Evolutionary conservation across 257 asterid genomes (phyloP), one percentile per base, ranked within the genome.

Genomic region (Solanum chaucha): DNA sequence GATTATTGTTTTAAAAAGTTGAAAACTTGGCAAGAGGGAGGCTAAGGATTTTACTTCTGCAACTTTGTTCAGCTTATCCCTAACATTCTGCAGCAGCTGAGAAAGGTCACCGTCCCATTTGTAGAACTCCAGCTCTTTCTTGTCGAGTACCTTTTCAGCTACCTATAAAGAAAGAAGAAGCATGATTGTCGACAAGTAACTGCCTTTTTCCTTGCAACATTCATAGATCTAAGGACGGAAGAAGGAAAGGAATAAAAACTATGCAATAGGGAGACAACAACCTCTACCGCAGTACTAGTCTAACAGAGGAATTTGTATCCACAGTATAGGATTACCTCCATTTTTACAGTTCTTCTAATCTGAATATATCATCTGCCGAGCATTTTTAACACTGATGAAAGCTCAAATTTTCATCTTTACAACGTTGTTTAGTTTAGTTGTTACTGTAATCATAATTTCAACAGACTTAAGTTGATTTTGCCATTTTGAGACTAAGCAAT

Each of bases 51-150:
- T 40, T 94, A 94, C 99, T 89, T 95, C 92, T 82, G 98, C 97
- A 88, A 96, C 98, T 88, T 83, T 86, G 61, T 96, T 95, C 83
- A 96, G 91, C 92, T 96, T 96, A 65, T 92, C 98, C 68, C 98
- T 92, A 80, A 96, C 98, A 84, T 92, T 94, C 89, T 96, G 98
- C 93, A 95, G 83, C 40, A 95, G 93, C n/a, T 93, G 95, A 44
- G 98, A 89, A 8, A 96, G 92, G 26, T 95, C 98, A 3, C 99
- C 96, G 1, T 95, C 98, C 99, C 99, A 96, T 88, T 93, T 94
- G 92, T 96, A 96, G 92, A 96, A 96, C 89, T 95, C 98, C 94
- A 96, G 82, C 88, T 94, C 99, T 92, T 93, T 90, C 85, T 94
- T 92, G 36, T 92, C 65, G 3, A 96, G 96, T 84, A 95, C 89